A percentile compares a stretch with the other conserved stretches of the same genome.
These are phyloP conservation scores for Moesziomyces sp. DNA, from an alignment of 1,284 basidiomycete genomes.

Conservation along the genomic window DNA sequence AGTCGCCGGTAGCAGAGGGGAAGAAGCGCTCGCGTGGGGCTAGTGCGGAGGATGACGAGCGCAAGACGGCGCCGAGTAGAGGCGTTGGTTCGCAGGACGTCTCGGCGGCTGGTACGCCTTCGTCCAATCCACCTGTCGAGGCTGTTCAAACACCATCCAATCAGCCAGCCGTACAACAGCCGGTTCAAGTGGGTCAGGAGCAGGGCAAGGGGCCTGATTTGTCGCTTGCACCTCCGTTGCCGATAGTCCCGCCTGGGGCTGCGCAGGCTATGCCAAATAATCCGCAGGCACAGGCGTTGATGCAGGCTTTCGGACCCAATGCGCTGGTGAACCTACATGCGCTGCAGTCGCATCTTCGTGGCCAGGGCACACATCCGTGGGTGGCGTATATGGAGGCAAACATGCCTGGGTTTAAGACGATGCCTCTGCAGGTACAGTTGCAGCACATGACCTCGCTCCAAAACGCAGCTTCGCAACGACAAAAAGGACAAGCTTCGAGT, in stretches of 20 bases:
- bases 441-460: constrained; percentile 54
- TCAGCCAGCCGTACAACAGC: constrained; percentile 12
- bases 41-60: constrained; percentile 18
- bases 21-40: constrained; percentile 29
- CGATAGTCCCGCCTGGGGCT: constrained; percentile 20
- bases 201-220: constrained; percentile 28
- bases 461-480: constrained; percentile 39
- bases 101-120: constrained; percentile 20
- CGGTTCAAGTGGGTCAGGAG: constrained; percentile 2
- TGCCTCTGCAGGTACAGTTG: constrained; percentile 51
- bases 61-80: constrained; percentile 22
- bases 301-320: constrained; percentile 56
- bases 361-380: constrained; percentile 50
- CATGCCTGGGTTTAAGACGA: constrained; percentile 33
- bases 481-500: constrained; percentile 15
- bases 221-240: constrained; percentile 34
- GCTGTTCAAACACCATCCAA: neutral
- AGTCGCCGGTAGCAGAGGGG: constrained; percentile 17
- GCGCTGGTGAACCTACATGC: constrained; percentile 52
- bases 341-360: constrained; percentile 49
- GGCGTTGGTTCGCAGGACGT: constrained; percentile 19
- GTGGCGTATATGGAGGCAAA: constrained; percentile 53
- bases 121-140: neutral
- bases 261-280: constrained; percentile 35
- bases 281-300: constrained; percentile 50